Evolutionary conservation across 148 eudicot genomes (phyloP).

Genomic region (Tetragonia tetragonoides): DNA sequence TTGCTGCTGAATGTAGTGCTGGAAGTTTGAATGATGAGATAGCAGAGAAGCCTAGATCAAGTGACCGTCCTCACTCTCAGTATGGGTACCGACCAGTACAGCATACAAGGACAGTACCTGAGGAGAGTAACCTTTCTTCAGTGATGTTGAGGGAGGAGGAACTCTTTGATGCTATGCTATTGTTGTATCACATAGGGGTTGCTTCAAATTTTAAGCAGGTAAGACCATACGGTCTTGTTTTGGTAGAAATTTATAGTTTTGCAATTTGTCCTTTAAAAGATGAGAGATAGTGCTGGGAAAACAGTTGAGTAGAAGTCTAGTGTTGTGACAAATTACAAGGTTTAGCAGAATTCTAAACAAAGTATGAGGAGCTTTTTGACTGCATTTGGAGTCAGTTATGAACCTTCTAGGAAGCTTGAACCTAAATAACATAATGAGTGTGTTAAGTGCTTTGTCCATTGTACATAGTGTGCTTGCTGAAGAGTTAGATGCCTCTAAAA

Average conservation of each 20-base stretch:
- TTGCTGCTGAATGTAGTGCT: conserved; percentile 71
- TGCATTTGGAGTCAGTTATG: background rate
- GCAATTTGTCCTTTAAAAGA: background rate
- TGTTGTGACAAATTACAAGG: background rate
- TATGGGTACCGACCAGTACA: conserved; percentile 69
- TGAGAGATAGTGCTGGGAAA: too few relatives aligned
- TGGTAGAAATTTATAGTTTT: background rate
- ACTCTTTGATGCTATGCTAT: conserved; percentile 83
- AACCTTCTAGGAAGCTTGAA: background rate
- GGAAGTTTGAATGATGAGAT: conserved; percentile 86
- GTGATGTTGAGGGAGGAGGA: conserved; percentile 85
- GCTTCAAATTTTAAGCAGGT: conserved; percentile 96
- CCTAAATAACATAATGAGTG: background rate
- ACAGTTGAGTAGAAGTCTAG: background rate
- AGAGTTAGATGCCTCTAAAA: background rate
- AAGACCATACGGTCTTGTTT: background rate
- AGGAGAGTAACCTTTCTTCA: conserved; percentile 56
- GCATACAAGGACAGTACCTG: conserved; percentile 51
- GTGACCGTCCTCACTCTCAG: conserved; percentile 75
- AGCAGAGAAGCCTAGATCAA: conserved; percentile 82
- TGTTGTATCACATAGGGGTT: conserved; percentile 82
- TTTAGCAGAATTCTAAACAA: too few relatives aligned
- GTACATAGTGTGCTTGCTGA: background rate
- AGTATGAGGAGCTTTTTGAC: background rate
- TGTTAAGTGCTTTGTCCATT: conserved; percentile 1